Percentiles rank a stretch among this genome's conserved stretches.
phyloP scores from a whole-genome alignment of 768 basidiomycete species.

The Pleurotus pulmonarius region DNA sequence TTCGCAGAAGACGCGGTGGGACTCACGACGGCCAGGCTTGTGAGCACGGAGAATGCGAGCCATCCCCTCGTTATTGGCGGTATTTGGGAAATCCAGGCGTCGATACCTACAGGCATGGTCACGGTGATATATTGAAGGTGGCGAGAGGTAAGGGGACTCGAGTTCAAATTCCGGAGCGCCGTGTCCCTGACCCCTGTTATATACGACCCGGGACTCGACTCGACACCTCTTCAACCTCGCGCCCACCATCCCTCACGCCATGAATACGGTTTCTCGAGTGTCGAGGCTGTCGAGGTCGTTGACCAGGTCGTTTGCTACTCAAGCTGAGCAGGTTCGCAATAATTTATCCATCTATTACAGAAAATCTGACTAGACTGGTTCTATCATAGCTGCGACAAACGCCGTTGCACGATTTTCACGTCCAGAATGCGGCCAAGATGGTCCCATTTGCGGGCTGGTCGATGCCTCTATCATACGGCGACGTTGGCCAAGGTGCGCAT shows the following conservation, averaged over 20 bases:
- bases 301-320: constrained; percentile 4
- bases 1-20: background rate
- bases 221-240: background rate
- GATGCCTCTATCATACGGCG: constrained; percentile 89
- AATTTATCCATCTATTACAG: background rate
- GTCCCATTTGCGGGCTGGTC: constrained; percentile 93
- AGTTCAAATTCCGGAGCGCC: background rate
- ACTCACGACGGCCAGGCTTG: constrained; percentile 85
- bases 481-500: constrained; percentile 69
- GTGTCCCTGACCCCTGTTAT: constrained; percentile 6
- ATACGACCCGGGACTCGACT: background rate
- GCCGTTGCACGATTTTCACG: constrained; percentile 85
- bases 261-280: background rate
- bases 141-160: constrained; percentile 3
- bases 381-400: constrained; percentile 38
- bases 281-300: constrained; percentile 2
- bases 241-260: background rate
- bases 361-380: background rate
- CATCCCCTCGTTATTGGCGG: constrained; percentile 89
- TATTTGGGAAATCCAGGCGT: constrained; percentile 88
- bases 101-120: constrained; percentile 80
- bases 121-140: constrained; percentile 32
- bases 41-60: constrained; percentile 75
- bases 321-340: constrained; percentile 2
- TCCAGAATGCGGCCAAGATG: constrained; percentile 84